Conservation (phyloP, 345 rosid genomes). For the Gossypium arboreum region DNA sequence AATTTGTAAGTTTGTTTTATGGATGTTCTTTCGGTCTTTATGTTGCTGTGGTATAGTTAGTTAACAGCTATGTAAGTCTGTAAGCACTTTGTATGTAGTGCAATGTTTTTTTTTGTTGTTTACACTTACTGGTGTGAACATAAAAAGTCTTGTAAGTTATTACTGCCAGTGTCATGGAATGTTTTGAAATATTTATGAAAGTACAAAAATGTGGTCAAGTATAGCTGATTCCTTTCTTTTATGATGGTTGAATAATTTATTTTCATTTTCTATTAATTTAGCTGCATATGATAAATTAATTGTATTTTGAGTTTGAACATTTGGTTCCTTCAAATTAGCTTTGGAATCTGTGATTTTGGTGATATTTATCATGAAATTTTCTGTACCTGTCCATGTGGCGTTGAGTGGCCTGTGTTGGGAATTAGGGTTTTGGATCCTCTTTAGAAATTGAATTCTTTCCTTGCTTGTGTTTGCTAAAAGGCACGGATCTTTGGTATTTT, state of each 20-base stretch:
- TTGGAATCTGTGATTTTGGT: not conserved
- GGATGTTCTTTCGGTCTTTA: not conserved
- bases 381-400: not conserved
- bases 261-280: not conserved
- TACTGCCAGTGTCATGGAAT: not conserved
- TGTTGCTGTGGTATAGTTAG: not conserved
- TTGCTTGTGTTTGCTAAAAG: not conserved
- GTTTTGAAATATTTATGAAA: not conserved
- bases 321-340: not conserved
- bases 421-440: conserved; percentile 6
- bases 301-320: not conserved
- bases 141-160: not conserved
- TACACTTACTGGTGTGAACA: not conserved
- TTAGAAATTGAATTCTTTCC: not conserved
- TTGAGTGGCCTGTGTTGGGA: not conserved
- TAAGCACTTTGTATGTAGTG: not conserved
- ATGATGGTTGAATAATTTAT: not conserved
- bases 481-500: not conserved
- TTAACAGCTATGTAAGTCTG: conserved; percentile 1
- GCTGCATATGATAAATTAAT: not conserved
- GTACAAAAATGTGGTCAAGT: not conserved
- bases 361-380: not conserved
- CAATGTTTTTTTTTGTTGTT: not conserved
- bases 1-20: not conserved
- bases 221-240: not conserved